Conservation (phyloP, 495 filamentous ascomycete genomes). For the Cercophora newfieldiana region DNA sequence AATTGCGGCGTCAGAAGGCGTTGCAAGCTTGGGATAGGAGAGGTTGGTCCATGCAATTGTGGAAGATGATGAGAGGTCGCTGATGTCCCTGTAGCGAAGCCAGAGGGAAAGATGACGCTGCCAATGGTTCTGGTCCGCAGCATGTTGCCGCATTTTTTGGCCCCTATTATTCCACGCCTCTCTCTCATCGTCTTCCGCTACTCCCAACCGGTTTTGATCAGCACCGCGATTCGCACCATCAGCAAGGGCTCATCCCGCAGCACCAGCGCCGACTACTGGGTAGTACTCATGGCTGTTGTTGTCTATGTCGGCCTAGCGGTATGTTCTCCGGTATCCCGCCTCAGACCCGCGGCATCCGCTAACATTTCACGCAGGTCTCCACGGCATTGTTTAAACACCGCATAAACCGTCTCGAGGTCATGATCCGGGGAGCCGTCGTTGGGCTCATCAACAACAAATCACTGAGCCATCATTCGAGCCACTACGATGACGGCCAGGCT, state of each 20-base stretch:
- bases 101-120: background rate
- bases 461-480: background rate
- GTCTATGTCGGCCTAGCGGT: background rate
- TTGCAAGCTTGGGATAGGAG: background rate
- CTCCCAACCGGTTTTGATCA: background rate
- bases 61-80: too few species aligned
- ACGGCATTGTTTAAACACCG: background rate
- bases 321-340: too few species aligned
- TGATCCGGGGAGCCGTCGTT: background rate
- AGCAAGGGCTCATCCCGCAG: background rate
- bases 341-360: too few species aligned
- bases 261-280: background rate
- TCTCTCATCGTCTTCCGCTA: background rate
- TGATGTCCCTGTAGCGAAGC: background rate
- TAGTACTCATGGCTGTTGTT: background rate
- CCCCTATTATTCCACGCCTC: background rate
- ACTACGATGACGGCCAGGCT: background rate
- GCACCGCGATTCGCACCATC: background rate
- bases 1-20: background rate
- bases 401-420: background rate
- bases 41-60: background rate
- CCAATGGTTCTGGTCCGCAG: background rate
- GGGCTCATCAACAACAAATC: background rate
- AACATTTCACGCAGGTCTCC: too few species aligned
- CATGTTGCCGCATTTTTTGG: background rate